These are phyloP conservation scores for Starmerella cellae DNA, from an alignment of 805 yeast genomes.

Conservation along the genomic window DNA sequence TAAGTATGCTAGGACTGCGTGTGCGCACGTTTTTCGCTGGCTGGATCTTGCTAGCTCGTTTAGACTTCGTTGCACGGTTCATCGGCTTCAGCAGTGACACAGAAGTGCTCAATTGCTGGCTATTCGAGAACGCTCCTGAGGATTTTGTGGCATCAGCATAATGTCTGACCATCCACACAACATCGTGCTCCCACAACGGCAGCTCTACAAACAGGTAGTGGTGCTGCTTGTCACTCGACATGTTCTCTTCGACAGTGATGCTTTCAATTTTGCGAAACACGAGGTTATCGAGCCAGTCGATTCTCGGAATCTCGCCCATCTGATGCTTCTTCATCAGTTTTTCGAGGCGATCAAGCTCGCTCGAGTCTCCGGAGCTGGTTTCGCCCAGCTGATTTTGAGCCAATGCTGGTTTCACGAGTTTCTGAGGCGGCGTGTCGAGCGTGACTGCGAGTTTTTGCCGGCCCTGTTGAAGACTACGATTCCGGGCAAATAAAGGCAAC, in stretches of 20 bases:
- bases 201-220: slow-evolving; percentile 42
- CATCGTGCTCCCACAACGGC: slow-evolving; percentile 56
- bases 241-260: slow-evolving; percentile 15
- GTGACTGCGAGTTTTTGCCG: slow-evolving; percentile 39
- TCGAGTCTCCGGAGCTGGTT: neutral
- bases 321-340: slow-evolving; percentile 47
- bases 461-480: slow-evolving; percentile 57
- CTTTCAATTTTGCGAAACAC: slow-evolving; percentile 44
- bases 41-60: neutral
- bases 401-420: neutral
- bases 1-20: neutral
- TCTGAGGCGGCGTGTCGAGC: slow-evolving; percentile 10
- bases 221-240: slow-evolving; percentile 8
- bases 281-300: slow-evolving; percentile 64
- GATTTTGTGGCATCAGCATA: slow-evolving; percentile 19
- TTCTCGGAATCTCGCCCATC: slow-evolving; percentile 46
- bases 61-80: neutral
- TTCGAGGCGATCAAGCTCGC: slow-evolving; percentile 40
- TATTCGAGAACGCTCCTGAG: slow-evolving; percentile 17
- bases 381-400: neutral
- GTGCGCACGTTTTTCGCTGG: neutral
- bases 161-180: slow-evolving; percentile 46
- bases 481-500: slow-evolving; percentile 44
- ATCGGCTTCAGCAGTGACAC: slow-evolving; percentile 17
- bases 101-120: slow-evolving; percentile 22